These are phyloP conservation scores for Cryptosporidium tyzzeri DNA, from an alignment of 169 alveolate species.

Conservation along the genomic window DNA sequence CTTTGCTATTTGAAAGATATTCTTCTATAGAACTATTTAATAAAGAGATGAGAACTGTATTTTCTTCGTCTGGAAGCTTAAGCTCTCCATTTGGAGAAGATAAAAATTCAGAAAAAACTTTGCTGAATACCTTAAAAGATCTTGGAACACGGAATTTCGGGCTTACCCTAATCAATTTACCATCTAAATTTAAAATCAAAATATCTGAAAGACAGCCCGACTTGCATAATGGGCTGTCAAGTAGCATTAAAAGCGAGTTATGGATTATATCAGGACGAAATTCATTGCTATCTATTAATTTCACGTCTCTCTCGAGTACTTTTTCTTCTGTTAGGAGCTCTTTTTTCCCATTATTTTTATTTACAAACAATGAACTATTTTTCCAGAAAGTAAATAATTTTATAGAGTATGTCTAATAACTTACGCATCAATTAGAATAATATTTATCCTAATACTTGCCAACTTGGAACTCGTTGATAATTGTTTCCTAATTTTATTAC, in stretches of 20 bases:
- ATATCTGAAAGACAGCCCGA: conserved; percentile 48
- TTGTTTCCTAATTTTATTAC: conserved; percentile 45
- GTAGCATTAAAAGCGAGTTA: conserved; percentile 59
- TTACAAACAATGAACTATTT: conserved; percentile 43
- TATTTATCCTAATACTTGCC: neutral
- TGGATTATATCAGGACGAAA: conserved; percentile 65
- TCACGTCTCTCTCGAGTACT: neutral
- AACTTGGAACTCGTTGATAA: conserved; percentile 8
- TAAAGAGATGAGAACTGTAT: neutral
- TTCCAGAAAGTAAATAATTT: neutral
- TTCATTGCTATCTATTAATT: neutral
- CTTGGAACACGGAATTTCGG: conserved; percentile 75
- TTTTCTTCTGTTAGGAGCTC: conserved; percentile 59
- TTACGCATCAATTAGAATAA: conserved; percentile 45
- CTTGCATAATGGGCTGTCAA: conserved; percentile 71
- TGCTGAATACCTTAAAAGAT: conserved; percentile 55
- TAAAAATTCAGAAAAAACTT: conserved; percentile 54
- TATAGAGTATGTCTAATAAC: neutral
- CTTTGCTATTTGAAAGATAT: neutral
- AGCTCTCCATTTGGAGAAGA: conserved; percentile 43
- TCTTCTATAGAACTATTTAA: conserved; percentile 21
- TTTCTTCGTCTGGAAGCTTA: conserved; percentile 36
- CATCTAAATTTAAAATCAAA: conserved; percentile 38
- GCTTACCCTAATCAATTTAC: conserved; percentile 34
- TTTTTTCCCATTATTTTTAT: conserved; percentile 41